phyloP scores from a whole-genome alignment of 2,329 filamentous ascomycete species.

The Sporothrix humicola region DNA sequence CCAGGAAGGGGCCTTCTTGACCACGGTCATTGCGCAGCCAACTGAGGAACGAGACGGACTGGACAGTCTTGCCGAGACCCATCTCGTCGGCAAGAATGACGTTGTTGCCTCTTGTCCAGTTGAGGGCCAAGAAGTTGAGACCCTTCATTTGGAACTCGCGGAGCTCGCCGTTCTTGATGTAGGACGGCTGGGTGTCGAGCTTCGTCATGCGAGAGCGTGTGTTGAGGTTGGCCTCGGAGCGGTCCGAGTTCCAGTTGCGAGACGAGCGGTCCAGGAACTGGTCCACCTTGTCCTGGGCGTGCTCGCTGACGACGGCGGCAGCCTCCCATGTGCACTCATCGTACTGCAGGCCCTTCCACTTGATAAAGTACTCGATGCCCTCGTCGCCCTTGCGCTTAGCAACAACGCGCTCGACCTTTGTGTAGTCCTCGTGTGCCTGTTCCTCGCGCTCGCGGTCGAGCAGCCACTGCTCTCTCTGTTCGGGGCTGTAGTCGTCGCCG shows the following conservation, averaged over 20 bases:
- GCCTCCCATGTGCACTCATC: conserved; percentile 94
- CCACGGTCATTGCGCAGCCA: conserved; percentile 89
- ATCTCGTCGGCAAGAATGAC: conserved; percentile 98
- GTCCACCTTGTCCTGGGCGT: conserved; percentile 89
- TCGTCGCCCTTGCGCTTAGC: conserved; percentile 79
- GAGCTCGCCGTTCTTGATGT: conserved; percentile 82
- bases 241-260: conserved; percentile 80
- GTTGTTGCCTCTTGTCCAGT: conserved; percentile 93
- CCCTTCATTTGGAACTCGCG: conserved; percentile 93
- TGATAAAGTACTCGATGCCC: conserved; percentile 87
- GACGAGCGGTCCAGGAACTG: conserved; percentile 84
- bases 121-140: conserved; percentile 92
- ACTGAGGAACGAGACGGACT: conserved; percentile 95
- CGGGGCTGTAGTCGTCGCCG: conserved; percentile 74
- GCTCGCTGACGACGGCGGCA: conserved; percentile 69
- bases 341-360: conserved; percentile 95
- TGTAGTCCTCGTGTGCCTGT: conserved; percentile 87
- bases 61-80: conserved; percentile 97
- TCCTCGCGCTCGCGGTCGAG: conserved; percentile 92
- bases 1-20: conserved; percentile 93
- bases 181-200: conserved; percentile 80
- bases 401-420: conserved; percentile 91
- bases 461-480: conserved; percentile 91
- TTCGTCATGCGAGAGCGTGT: conserved; percentile 76
- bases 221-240: conserved; percentile 73